Evolutionary conservation across 1,284 basidiomycete species (phyloP).

Genomic region (Lignosus rhinocerotis): DNA sequence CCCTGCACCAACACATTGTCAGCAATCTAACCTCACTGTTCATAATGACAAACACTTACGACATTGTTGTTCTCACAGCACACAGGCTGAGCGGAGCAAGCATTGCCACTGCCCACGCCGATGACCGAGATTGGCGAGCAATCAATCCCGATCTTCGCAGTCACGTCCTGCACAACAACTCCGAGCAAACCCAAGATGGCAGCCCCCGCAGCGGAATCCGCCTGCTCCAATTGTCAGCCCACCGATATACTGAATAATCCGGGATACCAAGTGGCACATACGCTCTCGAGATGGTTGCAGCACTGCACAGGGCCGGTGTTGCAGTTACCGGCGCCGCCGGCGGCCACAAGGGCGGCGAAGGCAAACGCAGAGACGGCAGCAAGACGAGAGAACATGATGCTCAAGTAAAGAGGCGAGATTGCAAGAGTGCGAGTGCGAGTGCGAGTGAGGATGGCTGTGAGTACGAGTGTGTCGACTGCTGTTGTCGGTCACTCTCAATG

Average conservation of each 20-base stretch:
- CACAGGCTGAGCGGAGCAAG: slow-evolving; percentile 15
- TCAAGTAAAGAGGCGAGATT: not conserved
- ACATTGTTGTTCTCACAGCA: slow-evolving; percentile 24
- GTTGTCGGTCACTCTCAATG: not conserved
- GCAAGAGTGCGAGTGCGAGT: not conserved
- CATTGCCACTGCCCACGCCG: slow-evolving; percentile 10
- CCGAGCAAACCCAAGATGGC: slow-evolving; percentile 14
- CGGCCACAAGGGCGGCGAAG: slow-evolving; percentile 15
- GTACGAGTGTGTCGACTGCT: slow-evolving; percentile 1
- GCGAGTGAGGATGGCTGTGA: not conserved
- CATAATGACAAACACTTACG: slow-evolving; percentile 7
- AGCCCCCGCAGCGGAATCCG: slow-evolving; percentile 10
- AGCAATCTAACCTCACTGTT: not conserved
- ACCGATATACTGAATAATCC: too few species aligned
- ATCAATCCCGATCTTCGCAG: slow-evolving; percentile 10
- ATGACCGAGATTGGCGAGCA: slow-evolving; percentile 21
- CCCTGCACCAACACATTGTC: not conserved
- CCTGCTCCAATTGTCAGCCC: not conserved
- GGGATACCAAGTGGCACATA: not conserved
- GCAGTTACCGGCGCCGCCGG: slow-evolving; percentile 14
- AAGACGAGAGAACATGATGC: slow-evolving; percentile 13
- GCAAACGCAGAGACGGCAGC: slow-evolving; percentile 7
- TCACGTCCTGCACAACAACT: slow-evolving; percentile 11
- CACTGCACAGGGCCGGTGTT: slow-evolving; percentile 22
- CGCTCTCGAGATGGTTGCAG: slow-evolving; percentile 21